These are phyloP conservation scores for Colletotrichum godetiae DNA, from an alignment of 2,329 filamentous ascomycete species.

Conservation along the genomic window DNA sequence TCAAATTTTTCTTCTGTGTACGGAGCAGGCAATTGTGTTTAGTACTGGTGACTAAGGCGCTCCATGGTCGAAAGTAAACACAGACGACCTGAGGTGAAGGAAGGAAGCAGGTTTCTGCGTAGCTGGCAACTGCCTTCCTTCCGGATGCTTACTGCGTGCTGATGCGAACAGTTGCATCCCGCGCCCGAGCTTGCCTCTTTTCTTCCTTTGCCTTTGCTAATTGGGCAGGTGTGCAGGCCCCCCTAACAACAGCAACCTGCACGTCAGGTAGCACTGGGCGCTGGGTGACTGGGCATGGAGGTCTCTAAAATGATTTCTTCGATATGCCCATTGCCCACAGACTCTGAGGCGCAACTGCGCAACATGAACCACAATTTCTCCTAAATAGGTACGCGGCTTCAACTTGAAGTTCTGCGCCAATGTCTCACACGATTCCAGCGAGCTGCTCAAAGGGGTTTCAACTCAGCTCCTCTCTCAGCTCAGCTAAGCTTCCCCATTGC, in stretches of 20 bases:
- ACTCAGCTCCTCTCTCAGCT: neutral
- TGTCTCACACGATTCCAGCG: neutral
- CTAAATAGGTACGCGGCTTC: neutral
- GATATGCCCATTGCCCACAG: neutral
- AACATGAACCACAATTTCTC: neutral
- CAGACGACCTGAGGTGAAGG: slow-evolving; percentile 5
- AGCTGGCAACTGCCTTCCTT: neutral
- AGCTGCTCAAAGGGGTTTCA: neutral
- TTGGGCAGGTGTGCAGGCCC: slow-evolving; percentile 2
- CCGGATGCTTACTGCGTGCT: neutral
- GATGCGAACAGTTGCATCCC: neutral
- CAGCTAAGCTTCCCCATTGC: neutral
- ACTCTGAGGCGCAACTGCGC: neutral
- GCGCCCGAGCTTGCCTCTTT: neutral
- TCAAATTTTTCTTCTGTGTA: too few species aligned
- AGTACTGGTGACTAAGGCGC: neutral
- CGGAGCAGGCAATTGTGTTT: neutral
- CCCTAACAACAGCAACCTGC: neutral
- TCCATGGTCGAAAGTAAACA: slow-evolving; percentile 14
- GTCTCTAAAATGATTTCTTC: neutral
- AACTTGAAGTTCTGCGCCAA: neutral
- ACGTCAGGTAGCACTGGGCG: slow-evolving; percentile 4
- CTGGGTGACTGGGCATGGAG: neutral
- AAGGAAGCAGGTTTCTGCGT: slow-evolving; percentile 12
- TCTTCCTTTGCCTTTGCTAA: neutral